Evolutionary conservation across 495 filamentous ascomycete genomes (phyloP), one percentile per base, ranked within the genome.

Genomic region (Pyrenopolyporus hunteri): DNA sequence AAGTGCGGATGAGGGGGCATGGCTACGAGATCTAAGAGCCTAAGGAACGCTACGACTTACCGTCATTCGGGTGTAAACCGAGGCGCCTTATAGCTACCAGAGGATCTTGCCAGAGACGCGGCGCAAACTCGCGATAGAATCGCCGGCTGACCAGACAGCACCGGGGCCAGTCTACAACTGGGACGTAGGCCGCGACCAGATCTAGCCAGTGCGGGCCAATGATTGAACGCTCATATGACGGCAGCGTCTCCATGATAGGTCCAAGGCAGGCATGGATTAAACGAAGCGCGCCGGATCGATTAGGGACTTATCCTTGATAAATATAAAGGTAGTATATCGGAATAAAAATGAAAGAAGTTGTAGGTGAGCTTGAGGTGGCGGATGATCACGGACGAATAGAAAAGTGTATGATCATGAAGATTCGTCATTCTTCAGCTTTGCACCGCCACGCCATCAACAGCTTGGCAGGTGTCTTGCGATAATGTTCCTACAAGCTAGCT

Each of bases 51-150:
- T 6, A 17, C 20, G 17, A 54, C 76, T 63, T 37, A 73, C 77
- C 76, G 51, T 73, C 59, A 50, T 74, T 72, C 22, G 68, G 70
- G 51, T 74, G 67, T 42, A 73, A 35, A 10, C 69, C 53, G 7
- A 73, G 70, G 6, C 42, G 54, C 43, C 67, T 51, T 13, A 65
- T 47, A 11, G 64, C 67, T 8, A 68, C 55, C 16, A 80, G 36
- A 13, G 77, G 78, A 61, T 80, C 77, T 64, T 71, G 70, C 79
- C 79, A 82, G 14, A 82, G 67, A 6, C 69, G 72, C 4, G 77
- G 76, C 4, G 77, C 77, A 48, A 82, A 80, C 11, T 73, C 66
- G 44, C 36, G 5, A 63, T 76, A 72, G 63, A 79, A 80, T 10
- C 74, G 74, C 25, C 57, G 51, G 20, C 72, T 70, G 23, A 80